Conservation (phyloP, 1,284 basidiomycete genomes). For the Papiliotrema nemorosa region DNA sequence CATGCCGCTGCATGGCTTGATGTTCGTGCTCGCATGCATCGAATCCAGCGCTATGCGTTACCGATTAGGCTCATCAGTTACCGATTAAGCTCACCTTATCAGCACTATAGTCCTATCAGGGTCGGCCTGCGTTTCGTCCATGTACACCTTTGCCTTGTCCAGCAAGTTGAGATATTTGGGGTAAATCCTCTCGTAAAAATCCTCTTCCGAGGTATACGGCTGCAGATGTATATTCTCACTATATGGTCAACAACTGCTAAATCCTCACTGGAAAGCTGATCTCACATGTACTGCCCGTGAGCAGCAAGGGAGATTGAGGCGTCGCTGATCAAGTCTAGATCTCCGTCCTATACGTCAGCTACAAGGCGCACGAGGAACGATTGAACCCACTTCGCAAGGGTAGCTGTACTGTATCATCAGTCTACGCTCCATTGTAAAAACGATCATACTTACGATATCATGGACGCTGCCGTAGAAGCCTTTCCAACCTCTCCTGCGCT, state of each 20-base stretch:
- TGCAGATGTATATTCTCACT: constrained; percentile 83
- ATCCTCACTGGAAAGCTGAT: too few relatives aligned
- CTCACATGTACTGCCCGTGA: constrained; percentile 78
- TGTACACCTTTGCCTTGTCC: constrained; percentile 68
- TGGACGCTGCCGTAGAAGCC: constrained; percentile 86
- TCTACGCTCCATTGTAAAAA: background rate
- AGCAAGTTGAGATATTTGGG: constrained; percentile 68
- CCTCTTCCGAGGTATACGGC: constrained; percentile 64
- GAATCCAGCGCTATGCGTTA: constrained; percentile 66
- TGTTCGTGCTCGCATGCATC: constrained; percentile 93
- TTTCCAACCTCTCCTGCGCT: constrained; percentile 56
- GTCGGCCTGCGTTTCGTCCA: constrained; percentile 62
- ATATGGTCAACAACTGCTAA: constrained; percentile 6
- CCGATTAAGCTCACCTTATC: constrained; percentile 64
- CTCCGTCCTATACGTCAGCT: constrained; percentile 64
- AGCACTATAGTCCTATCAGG: constrained; percentile 75
- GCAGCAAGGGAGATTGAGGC: constrained; percentile 76
- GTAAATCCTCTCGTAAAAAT: constrained; percentile 77
- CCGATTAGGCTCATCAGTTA: constrained; percentile 43
- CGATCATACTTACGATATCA: constrained; percentile 61
- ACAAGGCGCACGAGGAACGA: background rate
- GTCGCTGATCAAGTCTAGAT: constrained; percentile 70
- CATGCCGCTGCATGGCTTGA: constrained; percentile 85
- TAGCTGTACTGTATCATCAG: constrained; percentile 58
- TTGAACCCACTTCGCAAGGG: constrained; percentile 74